These are phyloP conservation scores for Acacia concinna DNA, from an alignment of 331 rosid species.

Conservation along the genomic window DNA sequence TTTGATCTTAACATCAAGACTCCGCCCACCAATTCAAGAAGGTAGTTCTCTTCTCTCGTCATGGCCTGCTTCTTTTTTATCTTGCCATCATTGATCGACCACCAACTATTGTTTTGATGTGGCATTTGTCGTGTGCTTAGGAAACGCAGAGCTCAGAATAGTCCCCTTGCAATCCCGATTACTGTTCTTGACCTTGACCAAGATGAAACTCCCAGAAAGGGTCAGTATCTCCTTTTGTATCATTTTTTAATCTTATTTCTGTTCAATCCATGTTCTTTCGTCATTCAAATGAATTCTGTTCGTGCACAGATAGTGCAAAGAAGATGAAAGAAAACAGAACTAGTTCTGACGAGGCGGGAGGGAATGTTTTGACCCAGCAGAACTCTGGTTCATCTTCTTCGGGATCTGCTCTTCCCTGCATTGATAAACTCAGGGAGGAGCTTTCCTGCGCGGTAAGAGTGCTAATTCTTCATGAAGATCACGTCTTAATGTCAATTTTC, in stretches of 20 bases:
- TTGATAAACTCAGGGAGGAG: constrained; percentile 89
- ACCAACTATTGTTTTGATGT: not conserved
- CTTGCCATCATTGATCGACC: not conserved
- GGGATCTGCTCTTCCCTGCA: constrained; percentile 56
- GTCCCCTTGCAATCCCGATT: constrained; percentile 50
- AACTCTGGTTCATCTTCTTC: constrained; percentile 34
- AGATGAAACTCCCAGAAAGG: constrained; percentile 50
- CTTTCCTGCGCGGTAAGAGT: constrained; percentile 89
- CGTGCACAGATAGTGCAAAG: constrained; percentile 44
- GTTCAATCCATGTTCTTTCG: not conserved
- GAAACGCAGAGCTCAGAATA: constrained; percentile 67
- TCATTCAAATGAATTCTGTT: not conserved
- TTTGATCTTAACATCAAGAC: constrained; percentile 49
- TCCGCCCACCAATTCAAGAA: constrained; percentile 67
- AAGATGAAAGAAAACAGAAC: constrained; percentile 37
- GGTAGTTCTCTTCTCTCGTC: constrained; percentile 35
- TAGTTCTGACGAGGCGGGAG: constrained; percentile 40
- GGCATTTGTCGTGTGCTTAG: constrained; percentile 34
- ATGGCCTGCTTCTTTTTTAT: not conserved
- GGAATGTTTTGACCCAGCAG: constrained; percentile 34
- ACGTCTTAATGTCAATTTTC: not conserved
- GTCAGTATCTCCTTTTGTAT: too few relatives aligned
- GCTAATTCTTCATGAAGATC: not conserved
- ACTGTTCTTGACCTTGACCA: constrained; percentile 70
- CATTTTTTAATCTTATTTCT: too few relatives aligned